phyloP scores from a whole-genome alignment of 2,329 filamentous ascomycete genomes.

The Aspergillus uvarum region DNA sequence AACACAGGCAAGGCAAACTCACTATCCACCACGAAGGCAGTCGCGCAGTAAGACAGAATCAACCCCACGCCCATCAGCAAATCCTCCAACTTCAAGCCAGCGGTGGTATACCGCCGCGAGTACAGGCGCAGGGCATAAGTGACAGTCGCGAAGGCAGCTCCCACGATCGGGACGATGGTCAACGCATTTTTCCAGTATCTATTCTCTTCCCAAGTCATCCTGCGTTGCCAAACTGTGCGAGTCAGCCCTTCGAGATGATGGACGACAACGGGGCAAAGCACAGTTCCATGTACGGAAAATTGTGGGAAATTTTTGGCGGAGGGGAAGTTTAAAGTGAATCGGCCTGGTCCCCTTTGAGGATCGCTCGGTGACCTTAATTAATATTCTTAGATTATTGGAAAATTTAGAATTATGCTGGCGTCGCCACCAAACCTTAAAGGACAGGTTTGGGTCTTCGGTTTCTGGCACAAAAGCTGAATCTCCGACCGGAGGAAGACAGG shows the following conservation, averaged over 20 bases:
- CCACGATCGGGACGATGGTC: slow-evolving; percentile 12
- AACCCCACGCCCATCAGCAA: slow-evolving; percentile 14
- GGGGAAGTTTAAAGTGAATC: background rate
- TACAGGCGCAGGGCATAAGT: slow-evolving; percentile 10
- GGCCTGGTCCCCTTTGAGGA: background rate
- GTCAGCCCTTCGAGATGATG: background rate
- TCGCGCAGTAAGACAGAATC: slow-evolving; percentile 13
- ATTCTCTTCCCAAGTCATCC: slow-evolving; percentile 9
- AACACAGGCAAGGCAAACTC: background rate
- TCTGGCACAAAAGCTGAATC: background rate
- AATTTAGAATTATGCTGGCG: background rate
- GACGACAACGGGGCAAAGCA: background rate
- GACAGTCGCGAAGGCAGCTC: slow-evolving; percentile 11
- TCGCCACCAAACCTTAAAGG: slow-evolving; percentile 5
- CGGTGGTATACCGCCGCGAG: slow-evolving; percentile 4
- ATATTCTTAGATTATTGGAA: background rate
- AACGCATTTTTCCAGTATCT: slow-evolving; percentile 16
- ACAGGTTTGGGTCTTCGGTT: background rate
- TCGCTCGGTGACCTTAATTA: background rate
- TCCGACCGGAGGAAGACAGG: background rate
- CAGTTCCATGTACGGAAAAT: background rate
- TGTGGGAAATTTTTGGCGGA: background rate
- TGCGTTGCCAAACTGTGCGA: slow-evolving; percentile 1
- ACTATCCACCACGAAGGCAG: slow-evolving; percentile 13
- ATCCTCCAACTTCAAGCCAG: slow-evolving; percentile 10